Percentiles rank a stretch among this genome's conserved stretches.
These are phyloP conservation scores for Cucumis melo DNA, from an alignment of 306 rosid species.

Conservation along the genomic window DNA sequence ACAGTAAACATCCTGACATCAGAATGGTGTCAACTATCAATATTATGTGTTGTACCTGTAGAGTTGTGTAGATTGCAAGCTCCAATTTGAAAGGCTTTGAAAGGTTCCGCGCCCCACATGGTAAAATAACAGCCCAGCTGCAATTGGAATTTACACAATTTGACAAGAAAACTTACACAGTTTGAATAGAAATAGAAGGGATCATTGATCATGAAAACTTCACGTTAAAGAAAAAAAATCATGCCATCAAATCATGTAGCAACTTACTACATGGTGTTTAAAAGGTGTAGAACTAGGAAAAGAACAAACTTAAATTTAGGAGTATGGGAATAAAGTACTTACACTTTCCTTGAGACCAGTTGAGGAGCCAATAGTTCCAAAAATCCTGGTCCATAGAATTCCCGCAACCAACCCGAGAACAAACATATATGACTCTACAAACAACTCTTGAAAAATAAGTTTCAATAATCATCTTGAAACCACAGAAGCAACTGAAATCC, in stretches of 20 bases:
- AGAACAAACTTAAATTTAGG: conserved; percentile 14
- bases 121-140: conserved; percentile 92
- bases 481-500: not conserved
- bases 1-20: not conserved
- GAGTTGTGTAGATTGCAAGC: conserved; percentile 65
- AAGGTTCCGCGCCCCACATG: conserved; percentile 54
- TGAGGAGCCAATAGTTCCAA: conserved; percentile 78
- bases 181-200: not conserved
- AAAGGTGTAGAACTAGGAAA: conserved; percentile 4
- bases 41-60: conserved; percentile 48
- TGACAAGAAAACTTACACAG: not conserved
- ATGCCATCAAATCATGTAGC: conserved; percentile 9
- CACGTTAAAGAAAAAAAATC: not conserved
- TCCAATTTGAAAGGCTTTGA: conserved; percentile 81
- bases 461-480: conserved; percentile 6
- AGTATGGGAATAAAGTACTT: conserved; percentile 21
- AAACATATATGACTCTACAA: conserved; percentile 71
- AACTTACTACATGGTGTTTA: not conserved
- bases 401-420: conserved; percentile 94
- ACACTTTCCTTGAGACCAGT: conserved; percentile 76
- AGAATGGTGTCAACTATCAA: not conserved
- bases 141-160: conserved; percentile 11
- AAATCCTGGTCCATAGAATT: conserved; percentile 82
- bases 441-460: conserved; percentile 3
- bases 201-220: not conserved